Evolutionary conservation across 176 grass and related monocot genomes (phyloP).

Genomic region (Sorghum bicolor): DNA sequence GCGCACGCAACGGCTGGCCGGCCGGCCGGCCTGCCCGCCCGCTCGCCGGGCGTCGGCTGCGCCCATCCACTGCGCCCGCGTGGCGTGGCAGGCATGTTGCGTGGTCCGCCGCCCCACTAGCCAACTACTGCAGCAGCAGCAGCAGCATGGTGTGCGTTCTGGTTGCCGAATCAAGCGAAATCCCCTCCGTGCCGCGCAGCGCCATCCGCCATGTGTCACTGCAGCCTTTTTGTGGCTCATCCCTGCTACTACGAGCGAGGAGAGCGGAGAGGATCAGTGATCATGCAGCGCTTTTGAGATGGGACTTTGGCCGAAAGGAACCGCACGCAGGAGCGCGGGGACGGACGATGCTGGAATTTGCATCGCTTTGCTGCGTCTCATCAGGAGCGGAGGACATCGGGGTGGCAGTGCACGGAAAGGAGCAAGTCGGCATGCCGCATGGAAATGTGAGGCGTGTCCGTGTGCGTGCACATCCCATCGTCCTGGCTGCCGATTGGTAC

Average conservation of each 20-base stretch:
- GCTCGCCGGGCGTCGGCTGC: too few species aligned
- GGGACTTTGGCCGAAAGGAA: slow-evolving; percentile 38
- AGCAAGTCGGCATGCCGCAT: neutral
- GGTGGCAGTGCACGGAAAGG: neutral
- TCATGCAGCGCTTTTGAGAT: neutral
- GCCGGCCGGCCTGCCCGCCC: neutral
- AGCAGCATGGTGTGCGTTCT: neutral
- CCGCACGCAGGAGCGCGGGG: neutral
- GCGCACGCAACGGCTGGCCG: neutral
- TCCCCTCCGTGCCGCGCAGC: neutral
- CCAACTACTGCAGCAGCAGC: neutral
- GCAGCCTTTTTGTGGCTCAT: slow-evolving; percentile 5
- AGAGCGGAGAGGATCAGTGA: neutral
- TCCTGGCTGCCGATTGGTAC: neutral
- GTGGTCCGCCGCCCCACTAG: neutral
- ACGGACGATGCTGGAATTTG: neutral
- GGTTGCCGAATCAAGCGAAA: neutral
- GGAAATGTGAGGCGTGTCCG: neutral
- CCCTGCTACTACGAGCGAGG: neutral
- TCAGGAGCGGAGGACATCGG: neutral
- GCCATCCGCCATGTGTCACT: neutral
- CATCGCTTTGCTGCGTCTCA: neutral
- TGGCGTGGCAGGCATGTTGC: too few species aligned
- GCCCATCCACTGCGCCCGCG: neutral
- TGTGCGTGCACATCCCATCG: neutral